These are phyloP conservation scores for Pouteria campechiana DNA, from an alignment of 179 eudicot genomes.

Conservation along the genomic window DNA sequence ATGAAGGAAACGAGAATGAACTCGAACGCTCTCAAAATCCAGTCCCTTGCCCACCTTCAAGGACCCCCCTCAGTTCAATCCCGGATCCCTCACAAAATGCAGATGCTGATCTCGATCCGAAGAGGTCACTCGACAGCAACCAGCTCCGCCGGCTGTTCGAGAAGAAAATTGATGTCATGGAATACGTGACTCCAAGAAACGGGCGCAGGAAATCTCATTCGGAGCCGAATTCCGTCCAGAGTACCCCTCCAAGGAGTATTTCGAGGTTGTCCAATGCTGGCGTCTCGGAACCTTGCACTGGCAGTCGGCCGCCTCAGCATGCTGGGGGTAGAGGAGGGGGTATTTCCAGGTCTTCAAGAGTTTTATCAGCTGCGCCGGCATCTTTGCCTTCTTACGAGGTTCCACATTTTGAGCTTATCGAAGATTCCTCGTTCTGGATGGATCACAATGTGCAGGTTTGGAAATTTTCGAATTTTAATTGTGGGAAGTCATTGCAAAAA, in stretches of 20 bases:
- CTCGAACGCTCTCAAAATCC: constrained; percentile 8
- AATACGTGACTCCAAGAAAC: constrained; percentile 22
- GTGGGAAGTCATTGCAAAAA: too few relatives aligned
- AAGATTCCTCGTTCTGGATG: constrained; percentile 48
- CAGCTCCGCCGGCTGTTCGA: not conserved
- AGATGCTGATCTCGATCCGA: constrained; percentile 6
- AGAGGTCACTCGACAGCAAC: constrained; percentile 1
- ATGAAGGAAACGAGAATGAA: constrained; percentile 30
- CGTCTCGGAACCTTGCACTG: constrained; percentile 5
- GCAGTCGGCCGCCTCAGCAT: constrained; percentile 12
- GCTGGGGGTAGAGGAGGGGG: constrained; percentile 19
- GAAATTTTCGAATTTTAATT: too few relatives aligned
- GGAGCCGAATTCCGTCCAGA: constrained; percentile 29
- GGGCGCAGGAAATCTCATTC: constrained; percentile 16
- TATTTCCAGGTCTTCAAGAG: constrained; percentile 26
- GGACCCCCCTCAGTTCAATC: constrained; percentile 39
- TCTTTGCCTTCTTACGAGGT: constrained; percentile 17
- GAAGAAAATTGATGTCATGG: constrained; percentile 4
- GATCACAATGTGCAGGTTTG: constrained; percentile 71
- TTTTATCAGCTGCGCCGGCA: constrained; percentile 12
- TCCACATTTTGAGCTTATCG: constrained; percentile 40
- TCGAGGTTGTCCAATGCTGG: constrained; percentile 9
- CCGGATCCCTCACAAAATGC: constrained; percentile 40
- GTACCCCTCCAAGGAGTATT: constrained; percentile 30
- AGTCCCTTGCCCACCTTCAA: constrained; percentile 9